Evolutionary conservation across 768 basidiomycete species (phyloP).

Genomic region (Ephemerocybe angulata): DNA sequence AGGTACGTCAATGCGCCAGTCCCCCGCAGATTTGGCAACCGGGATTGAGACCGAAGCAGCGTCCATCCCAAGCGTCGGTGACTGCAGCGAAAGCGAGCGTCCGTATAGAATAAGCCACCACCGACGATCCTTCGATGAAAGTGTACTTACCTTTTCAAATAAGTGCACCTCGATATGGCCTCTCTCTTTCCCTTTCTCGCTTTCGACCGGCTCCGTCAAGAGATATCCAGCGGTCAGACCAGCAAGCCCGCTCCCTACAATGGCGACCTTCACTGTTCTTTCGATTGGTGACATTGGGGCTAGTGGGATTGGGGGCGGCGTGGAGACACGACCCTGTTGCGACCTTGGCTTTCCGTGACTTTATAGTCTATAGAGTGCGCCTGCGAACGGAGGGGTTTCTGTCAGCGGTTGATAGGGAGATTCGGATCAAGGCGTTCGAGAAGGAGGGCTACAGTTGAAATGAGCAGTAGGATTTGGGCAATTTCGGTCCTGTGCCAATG

Average conservation of each 20-base stretch:
- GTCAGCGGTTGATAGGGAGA: not conserved
- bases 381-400: not conserved
- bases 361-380: too few relatives aligned
- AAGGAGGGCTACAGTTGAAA: too few relatives aligned
- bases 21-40: constrained; percentile 29
- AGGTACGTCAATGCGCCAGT: constrained; percentile 69
- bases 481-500: too few relatives aligned
- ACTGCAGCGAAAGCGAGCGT: constrained; percentile 30
- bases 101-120: not conserved
- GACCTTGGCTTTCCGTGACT: too few relatives aligned
- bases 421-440: not conserved
- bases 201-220: constrained; percentile 33
- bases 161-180: constrained; percentile 64
- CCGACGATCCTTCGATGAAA: constrained; percentile 18
- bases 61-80: constrained; percentile 63
- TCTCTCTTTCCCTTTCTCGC: constrained; percentile 18
- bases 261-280: constrained; percentile 56
- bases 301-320: not conserved
- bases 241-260: constrained; percentile 71
- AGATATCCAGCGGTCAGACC: constrained; percentile 68
- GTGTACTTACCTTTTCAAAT: constrained; percentile 55
- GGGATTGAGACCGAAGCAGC: constrained; percentile 51
- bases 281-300: constrained; percentile 12
- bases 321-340: too few relatives aligned
- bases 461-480: not conserved